phyloP scores from a whole-genome alignment of 75 land plant genomes.

The Cryptomeria japonica region DNA sequence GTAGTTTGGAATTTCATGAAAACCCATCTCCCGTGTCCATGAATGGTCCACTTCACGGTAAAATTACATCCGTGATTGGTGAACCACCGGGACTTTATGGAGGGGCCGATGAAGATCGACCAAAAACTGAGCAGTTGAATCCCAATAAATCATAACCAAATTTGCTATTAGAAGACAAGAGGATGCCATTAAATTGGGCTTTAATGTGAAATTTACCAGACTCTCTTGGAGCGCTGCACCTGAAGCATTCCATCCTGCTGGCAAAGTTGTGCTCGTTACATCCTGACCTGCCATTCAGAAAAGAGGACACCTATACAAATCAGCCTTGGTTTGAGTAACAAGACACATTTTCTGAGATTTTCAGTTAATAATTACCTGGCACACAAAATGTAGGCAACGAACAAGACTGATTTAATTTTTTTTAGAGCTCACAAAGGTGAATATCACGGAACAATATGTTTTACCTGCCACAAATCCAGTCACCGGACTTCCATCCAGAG shows the following conservation, averaged over 20 bases:
- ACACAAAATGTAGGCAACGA: no score
- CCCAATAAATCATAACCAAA: neutral
- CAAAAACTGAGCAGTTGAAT: no score
- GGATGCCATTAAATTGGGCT: neutral
- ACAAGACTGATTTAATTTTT: neutral
- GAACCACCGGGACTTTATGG: no score
- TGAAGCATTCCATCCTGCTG: conserved; percentile 86
- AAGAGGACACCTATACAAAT: neutral
- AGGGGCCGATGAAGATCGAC: no score
- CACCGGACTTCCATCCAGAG: conserved; percentile 91
- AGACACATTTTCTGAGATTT: neutral
- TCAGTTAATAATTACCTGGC: no score
- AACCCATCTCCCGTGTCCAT: no score
- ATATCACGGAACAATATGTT: neutral
- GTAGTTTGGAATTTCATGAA: no score
- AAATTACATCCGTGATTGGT: no score
- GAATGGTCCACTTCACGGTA: no score
- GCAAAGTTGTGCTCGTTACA: conserved; percentile 98
- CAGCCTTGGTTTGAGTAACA: neutral
- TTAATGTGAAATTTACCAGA: conserved; percentile 6
- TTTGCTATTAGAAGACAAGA: neutral
- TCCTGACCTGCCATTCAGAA: conserved; percentile 51
- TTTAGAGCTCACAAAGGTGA: neutral
- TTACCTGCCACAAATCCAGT: conserved; percentile 91
- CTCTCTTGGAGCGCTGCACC: conserved; percentile 89